Evolutionary conservation across 2,329 filamentous ascomycete species (phyloP).

Genomic region (Fusarium sp.): DNA sequence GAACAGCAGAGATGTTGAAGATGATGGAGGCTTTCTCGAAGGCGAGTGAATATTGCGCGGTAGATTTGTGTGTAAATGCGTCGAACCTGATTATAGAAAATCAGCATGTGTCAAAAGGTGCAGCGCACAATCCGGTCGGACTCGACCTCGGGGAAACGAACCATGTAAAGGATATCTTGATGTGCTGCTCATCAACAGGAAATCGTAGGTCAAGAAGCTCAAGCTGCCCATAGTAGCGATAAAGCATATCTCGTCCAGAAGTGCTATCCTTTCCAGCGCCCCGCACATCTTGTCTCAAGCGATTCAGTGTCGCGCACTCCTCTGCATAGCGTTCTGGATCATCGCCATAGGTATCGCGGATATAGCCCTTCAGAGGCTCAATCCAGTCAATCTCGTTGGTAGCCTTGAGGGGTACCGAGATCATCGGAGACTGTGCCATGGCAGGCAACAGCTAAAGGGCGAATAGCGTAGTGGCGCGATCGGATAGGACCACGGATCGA

Average conservation of each 20-base stretch:
- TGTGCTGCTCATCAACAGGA: conserved; percentile 97
- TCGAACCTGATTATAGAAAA: conserved; percentile 77
- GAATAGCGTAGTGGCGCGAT: conserved; percentile 6
- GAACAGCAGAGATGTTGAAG: conserved; percentile 97
- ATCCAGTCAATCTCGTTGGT: conserved; percentile 99
- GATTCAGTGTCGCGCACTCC: conserved; percentile 93
- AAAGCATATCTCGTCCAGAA: conserved; percentile 89
- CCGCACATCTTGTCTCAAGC: conserved; percentile 96
- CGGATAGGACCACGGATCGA: conserved; percentile 19
- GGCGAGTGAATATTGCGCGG: conserved; percentile 93
- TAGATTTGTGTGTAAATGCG: conserved; percentile 99
- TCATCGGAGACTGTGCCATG: conserved; percentile 92
- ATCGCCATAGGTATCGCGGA: conserved; percentile 92
- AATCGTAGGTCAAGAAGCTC: conserved; percentile 94
- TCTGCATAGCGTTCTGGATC: conserved; percentile 95
- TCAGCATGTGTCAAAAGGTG: conserved; percentile 8
- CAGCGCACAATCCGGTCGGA: background rate
- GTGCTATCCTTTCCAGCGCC: conserved; percentile 97
- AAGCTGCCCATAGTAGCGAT: conserved; percentile 97
- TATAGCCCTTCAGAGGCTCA: conserved; percentile 89
- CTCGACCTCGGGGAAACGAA: conserved; percentile 52
- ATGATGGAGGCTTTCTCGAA: conserved; percentile 99
- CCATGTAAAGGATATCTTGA: conserved; percentile 99
- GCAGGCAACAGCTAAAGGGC: conserved; percentile 30
- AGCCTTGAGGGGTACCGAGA: conserved; percentile 89